These are phyloP conservation scores for Neofusicoccum parvum DNA, from an alignment of 2,329 filamentous ascomycete genomes.

Conservation along the genomic window DNA sequence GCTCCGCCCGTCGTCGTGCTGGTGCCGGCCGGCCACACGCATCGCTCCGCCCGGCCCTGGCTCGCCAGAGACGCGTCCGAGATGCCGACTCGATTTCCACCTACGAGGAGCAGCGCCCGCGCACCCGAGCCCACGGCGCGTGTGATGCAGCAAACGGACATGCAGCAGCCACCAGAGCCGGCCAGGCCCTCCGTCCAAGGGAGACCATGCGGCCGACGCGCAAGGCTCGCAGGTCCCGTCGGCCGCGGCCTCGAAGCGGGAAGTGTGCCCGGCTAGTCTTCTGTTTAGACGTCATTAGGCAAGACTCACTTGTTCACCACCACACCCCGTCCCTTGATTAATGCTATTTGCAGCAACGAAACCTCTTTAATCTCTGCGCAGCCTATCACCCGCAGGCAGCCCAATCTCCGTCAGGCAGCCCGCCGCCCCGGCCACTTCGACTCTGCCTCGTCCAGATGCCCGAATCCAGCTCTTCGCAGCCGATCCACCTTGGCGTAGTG, in stretches of 20 bases:
- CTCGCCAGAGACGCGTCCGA: too few relatives aligned
- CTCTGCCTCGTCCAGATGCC: background rate
- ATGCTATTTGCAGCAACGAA: constrained; percentile 8
- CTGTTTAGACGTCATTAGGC: background rate
- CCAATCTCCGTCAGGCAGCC: background rate
- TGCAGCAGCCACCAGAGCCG: background rate
- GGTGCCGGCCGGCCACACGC: too few relatives aligned
- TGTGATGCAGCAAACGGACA: background rate
- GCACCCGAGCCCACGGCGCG: background rate
- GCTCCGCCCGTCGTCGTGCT: too few relatives aligned
- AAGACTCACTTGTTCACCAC: background rate
- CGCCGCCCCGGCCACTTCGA: background rate
- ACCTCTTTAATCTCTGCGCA: constrained; percentile 1
- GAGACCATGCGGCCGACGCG: background rate
- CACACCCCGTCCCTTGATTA: background rate
- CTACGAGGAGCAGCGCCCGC: background rate
- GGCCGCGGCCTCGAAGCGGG: constrained; percentile 3
- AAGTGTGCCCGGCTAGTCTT: background rate
- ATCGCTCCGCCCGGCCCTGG: too few relatives aligned
- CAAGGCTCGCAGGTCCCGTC: background rate
- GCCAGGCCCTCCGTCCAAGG: background rate
- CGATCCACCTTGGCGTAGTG: constrained; percentile 14
- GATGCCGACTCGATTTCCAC: background rate
- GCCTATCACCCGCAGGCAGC: background rate
- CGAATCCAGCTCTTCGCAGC: background rate